Evolutionary conservation across 345 rosid species (phyloP).

Genomic region (Xanthoceras sorbifolium): DNA sequence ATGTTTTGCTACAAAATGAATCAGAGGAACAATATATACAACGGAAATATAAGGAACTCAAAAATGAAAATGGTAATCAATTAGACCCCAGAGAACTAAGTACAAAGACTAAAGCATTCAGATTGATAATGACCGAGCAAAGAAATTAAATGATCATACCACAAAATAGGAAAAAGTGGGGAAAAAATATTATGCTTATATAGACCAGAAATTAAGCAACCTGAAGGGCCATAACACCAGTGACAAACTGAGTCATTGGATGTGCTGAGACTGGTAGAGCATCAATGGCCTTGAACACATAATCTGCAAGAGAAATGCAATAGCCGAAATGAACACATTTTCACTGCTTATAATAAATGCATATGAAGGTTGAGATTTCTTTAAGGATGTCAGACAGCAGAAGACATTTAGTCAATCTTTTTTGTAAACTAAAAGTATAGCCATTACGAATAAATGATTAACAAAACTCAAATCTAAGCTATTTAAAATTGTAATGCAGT

Average conservation of each 20-base stretch:
- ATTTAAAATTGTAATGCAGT: neutral
- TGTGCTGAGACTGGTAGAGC: conserved; percentile 88
- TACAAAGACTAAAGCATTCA: conserved; percentile 3
- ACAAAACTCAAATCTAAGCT: neutral
- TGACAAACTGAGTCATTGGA: conserved; percentile 96
- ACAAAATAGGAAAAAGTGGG: conserved; percentile 6
- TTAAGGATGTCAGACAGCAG: neutral
- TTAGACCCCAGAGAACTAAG: neutral
- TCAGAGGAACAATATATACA: neutral
- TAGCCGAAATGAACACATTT: conserved; percentile 8
- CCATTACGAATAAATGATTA: neutral
- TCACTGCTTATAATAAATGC: conserved; percentile 9
- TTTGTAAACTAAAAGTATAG: neutral
- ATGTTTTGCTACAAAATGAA: neutral
- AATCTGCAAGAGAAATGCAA: conserved; percentile 52
- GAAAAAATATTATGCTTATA: neutral
- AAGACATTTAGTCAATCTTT: conserved; percentile 9
- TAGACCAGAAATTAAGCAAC: conserved; percentile 37
- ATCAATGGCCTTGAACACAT: conserved; percentile 87
- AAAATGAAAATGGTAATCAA: neutral
- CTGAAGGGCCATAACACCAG: conserved; percentile 99
- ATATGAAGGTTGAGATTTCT: neutral
- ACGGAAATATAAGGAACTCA: neutral
- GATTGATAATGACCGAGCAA: neutral
- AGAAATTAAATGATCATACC: neutral